Conservation (phyloP, 2,329 filamentous ascomycete genomes). For the Ophiostoma ips region DNA sequence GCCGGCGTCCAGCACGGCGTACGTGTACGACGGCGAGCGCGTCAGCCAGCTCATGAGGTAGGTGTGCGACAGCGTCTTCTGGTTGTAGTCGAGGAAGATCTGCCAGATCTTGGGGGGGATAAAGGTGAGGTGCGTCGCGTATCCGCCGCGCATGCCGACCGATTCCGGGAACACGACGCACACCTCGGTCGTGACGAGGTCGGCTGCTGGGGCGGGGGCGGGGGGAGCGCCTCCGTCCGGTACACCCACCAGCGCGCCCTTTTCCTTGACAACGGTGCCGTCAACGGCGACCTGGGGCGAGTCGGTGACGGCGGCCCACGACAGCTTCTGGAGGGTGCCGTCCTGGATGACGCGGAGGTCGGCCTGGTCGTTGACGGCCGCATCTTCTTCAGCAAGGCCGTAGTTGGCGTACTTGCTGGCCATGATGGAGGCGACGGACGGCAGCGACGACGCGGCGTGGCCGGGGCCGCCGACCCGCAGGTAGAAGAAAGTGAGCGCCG, state of each 20-base stretch:
- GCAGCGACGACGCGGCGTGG: neutral
- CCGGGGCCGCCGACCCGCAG: neutral
- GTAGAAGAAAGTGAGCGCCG: neutral
- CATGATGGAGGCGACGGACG: neutral
- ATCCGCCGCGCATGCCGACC: neutral
- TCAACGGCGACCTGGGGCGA: neutral
- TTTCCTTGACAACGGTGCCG: neutral
- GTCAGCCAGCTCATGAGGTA: conserved; percentile 12
- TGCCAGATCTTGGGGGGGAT: conserved; percentile 18
- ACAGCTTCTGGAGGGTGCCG: neutral
- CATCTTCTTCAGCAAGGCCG: too few species aligned
- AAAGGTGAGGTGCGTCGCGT: conserved; percentile 8
- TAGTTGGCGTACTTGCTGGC: neutral
- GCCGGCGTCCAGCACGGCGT: conserved; percentile 13
- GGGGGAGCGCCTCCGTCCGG: too few species aligned
- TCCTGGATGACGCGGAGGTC: neutral
- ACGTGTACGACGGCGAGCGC: conserved; percentile 13
- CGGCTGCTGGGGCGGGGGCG: neutral
- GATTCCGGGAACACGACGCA: neutral
- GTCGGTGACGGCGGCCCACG: neutral
- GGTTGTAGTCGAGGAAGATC: conserved; percentile 13
- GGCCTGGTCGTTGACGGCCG: neutral
- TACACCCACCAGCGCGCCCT: neutral
- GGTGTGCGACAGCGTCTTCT: neutral
- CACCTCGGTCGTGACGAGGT: neutral